These are phyloP conservation scores for Leucocoprinus leucothites DNA, from an alignment of 768 basidiomycete species.

Conservation along the genomic window DNA sequence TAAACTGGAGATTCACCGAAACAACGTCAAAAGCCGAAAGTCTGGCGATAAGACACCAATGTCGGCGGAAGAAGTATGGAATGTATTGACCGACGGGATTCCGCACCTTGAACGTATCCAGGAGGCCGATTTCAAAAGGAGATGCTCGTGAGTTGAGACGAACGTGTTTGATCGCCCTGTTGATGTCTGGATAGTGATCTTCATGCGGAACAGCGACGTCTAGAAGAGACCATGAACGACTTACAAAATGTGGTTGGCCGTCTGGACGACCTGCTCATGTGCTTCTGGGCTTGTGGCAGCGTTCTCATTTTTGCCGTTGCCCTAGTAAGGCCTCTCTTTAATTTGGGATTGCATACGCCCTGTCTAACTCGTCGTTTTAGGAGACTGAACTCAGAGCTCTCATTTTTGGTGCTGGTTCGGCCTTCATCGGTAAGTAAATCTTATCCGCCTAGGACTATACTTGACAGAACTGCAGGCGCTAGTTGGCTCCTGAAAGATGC, in stretches of 20 bases:
- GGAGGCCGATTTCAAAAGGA: not conserved
- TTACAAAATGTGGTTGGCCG: conserved; percentile 6
- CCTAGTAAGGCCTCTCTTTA: not conserved
- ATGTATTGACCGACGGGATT: not conserved
- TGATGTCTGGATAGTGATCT: not conserved
- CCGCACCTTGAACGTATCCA: not conserved
- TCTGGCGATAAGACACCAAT: too few relatives aligned
- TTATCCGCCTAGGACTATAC: too few relatives aligned
- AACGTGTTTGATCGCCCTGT: too few relatives aligned
- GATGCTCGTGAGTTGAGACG: conserved; percentile 2
- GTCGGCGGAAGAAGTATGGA: too few relatives aligned
- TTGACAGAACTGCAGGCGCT: conserved; percentile 42
- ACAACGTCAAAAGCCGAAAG: too few relatives aligned
- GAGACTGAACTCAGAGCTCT: conserved; percentile 5
- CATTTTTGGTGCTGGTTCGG: conserved; percentile 1
- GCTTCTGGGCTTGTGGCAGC: not conserved
- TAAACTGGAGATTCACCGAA: too few relatives aligned
- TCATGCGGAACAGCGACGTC: conserved; percentile 3
- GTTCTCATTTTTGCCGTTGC: conserved; percentile 7
- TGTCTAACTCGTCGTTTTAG: not conserved
- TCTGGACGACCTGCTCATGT: conserved; percentile 1
- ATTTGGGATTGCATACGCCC: too few relatives aligned
- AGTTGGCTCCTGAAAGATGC: conserved; percentile 86
- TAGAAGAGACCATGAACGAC: conserved; percentile 9
- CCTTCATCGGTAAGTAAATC: not conserved